Evolutionary conservation across 1,284 basidiomycete species (phyloP).

Genomic region (Afroboletus lepidellus): DNA sequence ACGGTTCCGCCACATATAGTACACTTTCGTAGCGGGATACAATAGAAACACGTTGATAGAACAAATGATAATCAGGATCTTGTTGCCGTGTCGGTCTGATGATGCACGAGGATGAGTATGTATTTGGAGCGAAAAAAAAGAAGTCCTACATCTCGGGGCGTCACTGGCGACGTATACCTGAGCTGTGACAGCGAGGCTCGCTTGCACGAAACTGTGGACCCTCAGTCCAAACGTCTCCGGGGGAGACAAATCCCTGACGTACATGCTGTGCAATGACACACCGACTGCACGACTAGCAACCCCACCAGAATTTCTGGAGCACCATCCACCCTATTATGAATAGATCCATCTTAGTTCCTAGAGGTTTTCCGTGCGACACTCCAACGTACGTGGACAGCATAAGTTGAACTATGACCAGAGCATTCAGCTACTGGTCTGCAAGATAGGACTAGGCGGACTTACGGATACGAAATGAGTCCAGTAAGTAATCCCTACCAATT

Average conservation of each 20-base stretch:
- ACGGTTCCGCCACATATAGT: neutral
- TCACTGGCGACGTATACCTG: constrained; percentile 50
- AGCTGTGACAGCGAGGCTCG: constrained; percentile 43
- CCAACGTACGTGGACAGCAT: constrained; percentile 39
- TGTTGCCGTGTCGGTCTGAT: constrained; percentile 53
- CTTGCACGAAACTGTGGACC: constrained; percentile 44
- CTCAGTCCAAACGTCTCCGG: neutral
- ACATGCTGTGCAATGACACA: constrained; percentile 57
- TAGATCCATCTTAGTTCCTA: too few species aligned
- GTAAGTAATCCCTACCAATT: constrained; percentile 10
- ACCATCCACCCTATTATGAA: constrained; percentile 48
- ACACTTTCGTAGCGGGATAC: constrained; percentile 47
- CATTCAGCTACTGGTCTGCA: neutral
- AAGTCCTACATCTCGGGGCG: constrained; percentile 50
- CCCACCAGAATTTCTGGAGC: constrained; percentile 53
- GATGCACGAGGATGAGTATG: too few species aligned
- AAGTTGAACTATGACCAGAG: constrained; percentile 22
- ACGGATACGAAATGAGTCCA: constrained; percentile 18
- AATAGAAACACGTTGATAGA: constrained; percentile 40
- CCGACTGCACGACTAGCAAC: constrained; percentile 56
- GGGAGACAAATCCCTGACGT: neutral
- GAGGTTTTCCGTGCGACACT: too few species aligned
- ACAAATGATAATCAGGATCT: constrained; percentile 43
- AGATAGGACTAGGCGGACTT: neutral
- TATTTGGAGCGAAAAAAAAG: too few species aligned